These are phyloP conservation scores for Lanzia echinophila DNA, from an alignment of 2,329 filamentous ascomycete species.

Conservation along the genomic window DNA sequence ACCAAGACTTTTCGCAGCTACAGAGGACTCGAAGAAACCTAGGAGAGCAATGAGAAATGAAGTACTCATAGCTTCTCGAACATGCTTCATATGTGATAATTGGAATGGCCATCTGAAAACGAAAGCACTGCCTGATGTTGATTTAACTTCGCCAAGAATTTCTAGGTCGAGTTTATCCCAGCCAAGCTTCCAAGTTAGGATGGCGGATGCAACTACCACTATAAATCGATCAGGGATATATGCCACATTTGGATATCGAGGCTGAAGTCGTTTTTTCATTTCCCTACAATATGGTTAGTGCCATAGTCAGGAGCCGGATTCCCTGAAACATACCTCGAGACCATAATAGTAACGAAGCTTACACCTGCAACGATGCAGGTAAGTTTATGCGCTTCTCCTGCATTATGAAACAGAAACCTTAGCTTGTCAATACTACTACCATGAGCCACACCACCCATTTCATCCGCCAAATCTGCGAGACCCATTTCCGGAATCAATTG, in stretches of 20 bases:
- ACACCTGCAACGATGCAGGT: conserved; percentile 71
- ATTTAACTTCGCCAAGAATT: conserved; percentile 75
- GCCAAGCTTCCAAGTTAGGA: conserved; percentile 67
- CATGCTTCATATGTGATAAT: conserved; percentile 67
- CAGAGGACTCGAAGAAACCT: conserved; percentile 97
- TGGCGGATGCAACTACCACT: conserved; percentile 77
- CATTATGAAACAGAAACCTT: conserved; percentile 65
- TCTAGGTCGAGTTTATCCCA: conserved; percentile 79
- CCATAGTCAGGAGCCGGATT: neutral
- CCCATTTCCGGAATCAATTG: conserved; percentile 90
- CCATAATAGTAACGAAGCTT: conserved; percentile 83
- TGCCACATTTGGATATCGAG: conserved; percentile 70
- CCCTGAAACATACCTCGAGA: conserved; percentile 58
- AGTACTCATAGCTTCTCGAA: conserved; percentile 80
- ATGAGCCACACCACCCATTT: conserved; percentile 60
- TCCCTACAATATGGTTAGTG: conserved; percentile 46
- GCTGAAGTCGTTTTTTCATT: conserved; percentile 73
- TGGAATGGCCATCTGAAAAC: conserved; percentile 82
- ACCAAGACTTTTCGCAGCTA: conserved; percentile 89
- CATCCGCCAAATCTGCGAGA: conserved; percentile 57
- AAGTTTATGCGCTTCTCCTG: conserved; percentile 60
- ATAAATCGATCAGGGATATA: conserved; percentile 89
- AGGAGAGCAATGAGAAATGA: conserved; percentile 89
- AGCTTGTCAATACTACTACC: conserved; percentile 85
- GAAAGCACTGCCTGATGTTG: conserved; percentile 64